Base-by-base conservation (phyloP, 192 early-diverging fungal genomes). In the Cladochytrium replicatum region DNA sequence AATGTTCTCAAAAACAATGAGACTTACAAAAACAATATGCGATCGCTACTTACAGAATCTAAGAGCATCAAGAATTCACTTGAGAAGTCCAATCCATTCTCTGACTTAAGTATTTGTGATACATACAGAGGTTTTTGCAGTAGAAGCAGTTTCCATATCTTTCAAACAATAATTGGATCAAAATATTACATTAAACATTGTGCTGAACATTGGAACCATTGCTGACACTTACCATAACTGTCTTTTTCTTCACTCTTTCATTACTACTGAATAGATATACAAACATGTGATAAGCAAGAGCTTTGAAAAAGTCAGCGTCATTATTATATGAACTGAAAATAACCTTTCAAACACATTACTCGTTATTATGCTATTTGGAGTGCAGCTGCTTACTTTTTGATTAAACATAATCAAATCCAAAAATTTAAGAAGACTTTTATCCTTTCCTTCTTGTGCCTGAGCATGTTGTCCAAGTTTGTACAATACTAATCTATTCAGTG, bases 281-380 rank as follows among this genome's bases (percentile, higher is more conserved):
- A 43, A 77, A 84, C 23, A 85, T 43, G 58, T 84, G 74, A 46
- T 79, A 66, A 29, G 77, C 67, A 25, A 85, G 50, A 40, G 73
- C 70, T 46, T 66, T 68, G 46, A 81, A 60, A 41, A 81, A 85
- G 29, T 85, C 82, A n/a, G 60, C 58, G 54, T 84, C 82, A 0
- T 46, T 69, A 24, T 81, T 74, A 21, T 55, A 55, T 7, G 41
- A 29, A 52, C 63, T 69, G 0, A 84, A 39, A 13, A 84, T 58
- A 31, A 84, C 63, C 58, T 74, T 37, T 37, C 13, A n/a, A 37
- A 13, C 17, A 13, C 34, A 17, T 37, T 13, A 37, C 13, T 37
- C 13, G 17, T 37, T 37, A 37, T 13, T 37, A 37, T 13, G n/a
- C n/a, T 37, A 37, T 13, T 13, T 13, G 13, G 17, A 37, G 13